Evolutionary conservation across 768 basidiomycete species (phyloP).

Genomic region (Leccinum disarticulatum): DNA sequence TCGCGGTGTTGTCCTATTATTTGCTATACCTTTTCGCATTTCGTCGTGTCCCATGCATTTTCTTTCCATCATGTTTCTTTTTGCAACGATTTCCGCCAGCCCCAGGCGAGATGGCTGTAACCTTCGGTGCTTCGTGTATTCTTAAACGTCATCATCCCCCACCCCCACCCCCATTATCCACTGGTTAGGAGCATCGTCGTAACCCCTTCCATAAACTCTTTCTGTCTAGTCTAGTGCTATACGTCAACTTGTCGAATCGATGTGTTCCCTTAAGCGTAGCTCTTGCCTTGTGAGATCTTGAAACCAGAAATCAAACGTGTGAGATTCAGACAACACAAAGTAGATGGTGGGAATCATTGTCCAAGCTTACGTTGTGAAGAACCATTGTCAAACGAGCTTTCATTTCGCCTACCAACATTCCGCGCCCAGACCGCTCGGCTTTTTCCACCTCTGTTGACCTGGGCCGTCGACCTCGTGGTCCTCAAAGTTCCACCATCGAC

Average conservation of each 20-base stretch:
- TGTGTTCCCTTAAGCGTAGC: neutral
- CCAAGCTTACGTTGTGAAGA: neutral
- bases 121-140: constrained; percentile 48
- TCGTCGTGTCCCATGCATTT: neutral
- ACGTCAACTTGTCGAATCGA: neutral
- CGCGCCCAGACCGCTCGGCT: constrained; percentile 19
- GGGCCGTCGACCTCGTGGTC: constrained; percentile 24
- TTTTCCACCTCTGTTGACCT: constrained; percentile 33
- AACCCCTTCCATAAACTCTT: constrained; percentile 32
- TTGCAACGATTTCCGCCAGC: constrained; percentile 7
- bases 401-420: constrained; percentile 19
- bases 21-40: constrained; percentile 9
- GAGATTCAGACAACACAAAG: neutral
- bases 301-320: neutral
- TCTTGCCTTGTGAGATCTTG: no score
- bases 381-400: neutral
- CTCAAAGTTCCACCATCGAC: constrained; percentile 5
- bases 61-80: constrained; percentile 10
- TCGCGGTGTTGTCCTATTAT: constrained; percentile 5
- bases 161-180: constrained; percentile 35
- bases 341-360: neutral
- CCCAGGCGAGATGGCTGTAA: constrained; percentile 16
- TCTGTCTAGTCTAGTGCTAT: constrained; percentile 5
- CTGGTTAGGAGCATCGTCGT: constrained; percentile 58
- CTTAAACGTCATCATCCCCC: constrained; percentile 26